Evolutionary conservation across 371 early-diverging fungal species (phyloP).

Genomic region (Mucor indicus): DNA sequence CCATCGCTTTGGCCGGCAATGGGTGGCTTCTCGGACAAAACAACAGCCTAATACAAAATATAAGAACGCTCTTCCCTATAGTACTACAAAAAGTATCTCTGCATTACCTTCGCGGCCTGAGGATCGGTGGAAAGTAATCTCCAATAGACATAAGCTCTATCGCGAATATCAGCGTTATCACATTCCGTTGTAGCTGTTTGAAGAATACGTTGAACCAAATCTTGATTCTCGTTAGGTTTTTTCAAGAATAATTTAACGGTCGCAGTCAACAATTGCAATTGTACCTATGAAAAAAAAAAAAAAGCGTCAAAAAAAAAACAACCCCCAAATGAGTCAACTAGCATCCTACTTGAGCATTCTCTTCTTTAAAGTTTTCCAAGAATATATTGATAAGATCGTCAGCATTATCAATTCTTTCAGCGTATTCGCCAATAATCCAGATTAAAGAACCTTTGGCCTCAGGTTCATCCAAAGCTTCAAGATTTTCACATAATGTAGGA

Average conservation of each 20-base stretch:
- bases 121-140: conserved; percentile 92
- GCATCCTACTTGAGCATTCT: conserved; percentile 58
- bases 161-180: conserved; percentile 94
- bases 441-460: conserved; percentile 92
- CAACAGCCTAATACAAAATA: conserved; percentile 47
- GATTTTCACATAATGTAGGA: conserved; percentile 82
- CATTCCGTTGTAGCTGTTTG: conserved; percentile 87
- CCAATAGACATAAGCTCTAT: conserved; percentile 96
- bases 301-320: conserved; percentile 57
- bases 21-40: conserved; percentile 90
- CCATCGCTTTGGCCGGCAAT: conserved; percentile 81
- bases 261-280: conserved; percentile 85
- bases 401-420: conserved; percentile 87
- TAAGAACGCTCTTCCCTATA: no score
- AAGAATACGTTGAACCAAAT: conserved; percentile 81
- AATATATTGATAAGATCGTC: conserved; percentile 77
- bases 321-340: no score
- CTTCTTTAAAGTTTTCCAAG: conserved; percentile 64
- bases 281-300: conserved; percentile 45
- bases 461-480: conserved; percentile 88
- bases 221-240: conserved; percentile 85
- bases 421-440: conserved; percentile 97
- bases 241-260: conserved; percentile 90
- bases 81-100: no score
- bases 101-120: conserved; percentile 64